Evolutionary conservation across 192 early-diverging fungal species (phyloP), one percentile per base, ranked within the genome.

Genomic region (Pilaira anomala): DNA sequence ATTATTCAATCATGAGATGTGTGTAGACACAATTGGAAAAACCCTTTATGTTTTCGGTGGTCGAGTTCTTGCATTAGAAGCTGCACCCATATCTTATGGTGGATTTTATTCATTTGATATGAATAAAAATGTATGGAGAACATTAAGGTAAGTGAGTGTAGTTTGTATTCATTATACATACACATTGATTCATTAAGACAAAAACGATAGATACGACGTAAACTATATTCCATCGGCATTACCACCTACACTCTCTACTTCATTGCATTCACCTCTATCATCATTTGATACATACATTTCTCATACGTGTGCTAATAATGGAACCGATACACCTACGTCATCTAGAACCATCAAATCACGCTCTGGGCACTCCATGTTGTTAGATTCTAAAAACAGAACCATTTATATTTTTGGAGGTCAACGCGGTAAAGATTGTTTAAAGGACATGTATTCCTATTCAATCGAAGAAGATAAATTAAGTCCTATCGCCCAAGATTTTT

Each of bases 1-100:
- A 18, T 85, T 96, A 36, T 95, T 89, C 60, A 93, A 97, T 71
- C 85, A 95, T 67, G 93, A 98, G 79, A 95, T 98, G 95, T 86
- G 87, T 60, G 72, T 96, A 39, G 96, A 98, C 56, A 63, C 82
- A 13, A 62, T 78, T 5, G 76, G 76, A n/a, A 76, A 81, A 33
- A 81, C 80, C 12, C 68, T 98, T 0, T 98, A 94, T 76, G 79
- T 96, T 14, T 98, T 96, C 79, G 96, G 96, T 42, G 96, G 96
- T 48, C 79, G 90, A 25, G 81, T 83, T 0, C 78, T 90, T 45
- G 69, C 75, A 48, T 79, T 80, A 21, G 92, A 93, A 60, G 58
- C 78, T 22, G 78, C 78, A 53, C 81, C 86, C 36, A 86, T 81
- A 22, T 76, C 80, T 8, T 95, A 93, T 77, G 90, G 91, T 62